A percentile compares a stretch with the other conserved stretches of the same genome.
Evolutionary conservation across 2,329 filamentous ascomycete species (phyloP).

Genomic region (Cadophora sp.): DNA sequence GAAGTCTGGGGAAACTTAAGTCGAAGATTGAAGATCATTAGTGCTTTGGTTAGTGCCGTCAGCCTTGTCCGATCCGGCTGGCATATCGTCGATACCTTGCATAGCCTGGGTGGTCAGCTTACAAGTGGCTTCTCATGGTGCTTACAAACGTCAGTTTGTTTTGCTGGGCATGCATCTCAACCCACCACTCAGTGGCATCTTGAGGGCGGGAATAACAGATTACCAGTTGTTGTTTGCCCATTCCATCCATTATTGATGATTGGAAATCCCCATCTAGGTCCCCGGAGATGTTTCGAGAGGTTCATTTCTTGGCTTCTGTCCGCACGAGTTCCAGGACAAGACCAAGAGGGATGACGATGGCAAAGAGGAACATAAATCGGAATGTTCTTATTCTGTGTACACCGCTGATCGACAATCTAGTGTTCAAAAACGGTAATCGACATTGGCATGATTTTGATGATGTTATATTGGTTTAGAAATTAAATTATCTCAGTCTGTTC

Average conservation of each 20-base stretch:
- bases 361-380: neutral
- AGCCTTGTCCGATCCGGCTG: too few relatives aligned
- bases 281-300: neutral
- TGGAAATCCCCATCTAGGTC: neutral
- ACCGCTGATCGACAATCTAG: too few relatives aligned
- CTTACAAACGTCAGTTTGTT: neutral
- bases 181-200: neutral
- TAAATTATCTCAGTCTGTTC: conserved; percentile 22
- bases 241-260: conserved; percentile 1
- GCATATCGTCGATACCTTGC: too few relatives aligned
- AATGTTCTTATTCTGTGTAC: too few relatives aligned
- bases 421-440: neutral
- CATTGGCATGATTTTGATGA: neutral
- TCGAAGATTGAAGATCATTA: neutral
- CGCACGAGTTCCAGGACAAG: neutral
- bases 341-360: neutral
- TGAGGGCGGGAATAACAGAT: neutral
- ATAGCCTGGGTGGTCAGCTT: neutral
- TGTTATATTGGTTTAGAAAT: conserved; percentile 1
- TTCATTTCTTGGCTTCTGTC: neutral
- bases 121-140: neutral
- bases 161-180: neutral
- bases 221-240: conserved; percentile 2
- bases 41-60: too few relatives aligned
- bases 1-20: neutral